Conservation (phyloP, 78 protist genomes). For the Dictyostelium intermedium region DNA sequence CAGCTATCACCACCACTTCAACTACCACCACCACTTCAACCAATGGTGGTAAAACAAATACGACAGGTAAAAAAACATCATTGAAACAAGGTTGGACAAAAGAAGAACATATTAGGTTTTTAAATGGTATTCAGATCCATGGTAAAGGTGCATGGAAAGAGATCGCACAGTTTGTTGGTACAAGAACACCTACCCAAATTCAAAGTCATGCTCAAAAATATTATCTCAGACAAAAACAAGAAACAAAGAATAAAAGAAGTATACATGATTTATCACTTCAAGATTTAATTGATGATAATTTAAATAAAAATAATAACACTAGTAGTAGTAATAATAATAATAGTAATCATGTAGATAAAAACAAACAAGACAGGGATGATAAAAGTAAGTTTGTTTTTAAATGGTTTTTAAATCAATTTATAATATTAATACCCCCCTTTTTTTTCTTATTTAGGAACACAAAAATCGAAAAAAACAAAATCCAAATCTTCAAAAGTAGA, state of each 20-base stretch:
- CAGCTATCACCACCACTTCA: not conserved
- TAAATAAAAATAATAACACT: too few species aligned
- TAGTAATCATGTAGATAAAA: not conserved
- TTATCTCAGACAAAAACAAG: slow-evolving; percentile 82
- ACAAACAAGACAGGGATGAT: not conserved
- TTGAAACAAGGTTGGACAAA: slow-evolving; percentile 83
- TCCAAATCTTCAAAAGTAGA: not conserved
- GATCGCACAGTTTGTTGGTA: slow-evolving; percentile 59
- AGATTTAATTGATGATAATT: slow-evolving; percentile 36
- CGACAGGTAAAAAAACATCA: slow-evolving; percentile 26
- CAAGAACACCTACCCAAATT: slow-evolving; percentile 87
- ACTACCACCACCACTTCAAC: not conserved
- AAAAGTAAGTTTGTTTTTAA: not conserved
- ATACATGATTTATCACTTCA: slow-evolving; percentile 83
- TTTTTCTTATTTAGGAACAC: not conserved
- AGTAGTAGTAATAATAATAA: not conserved
- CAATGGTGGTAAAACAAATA: not conserved
- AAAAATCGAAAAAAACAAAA: not conserved
- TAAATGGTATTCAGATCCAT: slow-evolving; percentile 75
- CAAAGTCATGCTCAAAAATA: slow-evolving; percentile 89
- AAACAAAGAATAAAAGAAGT: slow-evolving; percentile 73
- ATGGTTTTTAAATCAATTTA: not conserved
- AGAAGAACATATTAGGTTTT: slow-evolving; percentile 83
- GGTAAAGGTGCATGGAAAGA: slow-evolving; percentile 87
- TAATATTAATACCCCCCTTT: not conserved